These are phyloP conservation scores for Diphasiastrum complanatum DNA, from an alignment of 83 land plant genomes.

Conservation along the genomic window DNA sequence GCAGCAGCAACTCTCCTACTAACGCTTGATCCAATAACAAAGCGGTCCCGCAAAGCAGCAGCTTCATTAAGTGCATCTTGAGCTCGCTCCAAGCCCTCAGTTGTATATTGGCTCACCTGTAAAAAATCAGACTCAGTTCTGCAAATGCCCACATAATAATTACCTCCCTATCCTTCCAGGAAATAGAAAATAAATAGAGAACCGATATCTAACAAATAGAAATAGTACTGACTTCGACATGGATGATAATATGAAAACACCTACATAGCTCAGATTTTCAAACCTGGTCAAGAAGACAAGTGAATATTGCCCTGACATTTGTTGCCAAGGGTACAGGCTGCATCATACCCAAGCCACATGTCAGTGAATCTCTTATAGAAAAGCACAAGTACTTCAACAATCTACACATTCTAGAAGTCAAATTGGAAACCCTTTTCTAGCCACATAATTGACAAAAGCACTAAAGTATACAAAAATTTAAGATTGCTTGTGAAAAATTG, in stretches of 20 bases:
- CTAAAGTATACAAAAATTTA: too few relatives aligned
- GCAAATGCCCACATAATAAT: slow-evolving; percentile 3
- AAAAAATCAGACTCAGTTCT: background rate
- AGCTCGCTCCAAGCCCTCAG: slow-evolving; percentile 87
- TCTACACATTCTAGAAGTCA: too few relatives aligned
- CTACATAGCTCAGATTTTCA: too few relatives aligned
- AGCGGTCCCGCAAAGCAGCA: slow-evolving; percentile 79
- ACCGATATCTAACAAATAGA: too few relatives aligned
- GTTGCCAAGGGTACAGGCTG: slow-evolving; percentile 85
- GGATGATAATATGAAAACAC: too few relatives aligned
- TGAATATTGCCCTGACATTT: slow-evolving; percentile 79
- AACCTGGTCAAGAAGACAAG: slow-evolving; percentile 82
- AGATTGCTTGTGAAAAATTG: too few relatives aligned
- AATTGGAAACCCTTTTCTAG: too few relatives aligned
- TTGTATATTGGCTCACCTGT: slow-evolving; percentile 90
- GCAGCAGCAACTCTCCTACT: slow-evolving; percentile 98
- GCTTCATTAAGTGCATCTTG: slow-evolving; percentile 87
- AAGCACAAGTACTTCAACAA: too few relatives aligned
- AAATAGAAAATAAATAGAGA: too few relatives aligned
- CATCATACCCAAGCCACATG: slow-evolving; percentile 6
- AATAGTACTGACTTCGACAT: too few relatives aligned
- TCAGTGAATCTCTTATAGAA: too few relatives aligned
- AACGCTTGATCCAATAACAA: slow-evolving; percentile 78
- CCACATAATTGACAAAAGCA: too few relatives aligned
- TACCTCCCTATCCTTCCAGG: background rate